These are phyloP conservation scores for Krasilnikovozyma curviuscula DNA, from an alignment of 768 basidiomycete genomes.

Conservation along the genomic window DNA sequence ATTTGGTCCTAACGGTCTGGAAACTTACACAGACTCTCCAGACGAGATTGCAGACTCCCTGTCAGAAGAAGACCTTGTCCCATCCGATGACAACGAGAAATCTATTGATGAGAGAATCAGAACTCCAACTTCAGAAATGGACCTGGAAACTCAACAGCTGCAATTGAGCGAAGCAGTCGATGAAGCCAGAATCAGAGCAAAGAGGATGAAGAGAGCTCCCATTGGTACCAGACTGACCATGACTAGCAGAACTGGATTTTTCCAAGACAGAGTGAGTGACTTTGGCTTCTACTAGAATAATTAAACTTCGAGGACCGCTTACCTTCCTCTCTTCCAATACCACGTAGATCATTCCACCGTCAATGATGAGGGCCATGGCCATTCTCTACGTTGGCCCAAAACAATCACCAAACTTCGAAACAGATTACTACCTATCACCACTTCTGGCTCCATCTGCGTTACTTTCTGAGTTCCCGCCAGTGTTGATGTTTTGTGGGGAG, in stretches of 20 bases:
- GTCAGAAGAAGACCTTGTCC: conserved; percentile 36
- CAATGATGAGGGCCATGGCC: conserved; percentile 99
- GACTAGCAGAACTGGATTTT: conserved; percentile 83
- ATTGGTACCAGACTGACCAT: conserved; percentile 80
- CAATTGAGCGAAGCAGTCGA: not conserved
- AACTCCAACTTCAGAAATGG: conserved; percentile 4
- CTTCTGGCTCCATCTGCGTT: conserved; percentile 66
- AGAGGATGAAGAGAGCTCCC: conserved; percentile 31
- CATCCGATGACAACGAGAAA: conserved; percentile 48
- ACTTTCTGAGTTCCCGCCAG: conserved; percentile 80
- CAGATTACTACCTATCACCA: conserved; percentile 90
- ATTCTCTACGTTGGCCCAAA: conserved; percentile 89
- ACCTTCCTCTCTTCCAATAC: no score
- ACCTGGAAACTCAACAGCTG: conserved; percentile 2
- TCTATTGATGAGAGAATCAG: conserved; percentile 51
- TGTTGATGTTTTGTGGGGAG: conserved; percentile 77
- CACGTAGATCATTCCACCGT: conserved; percentile 85
- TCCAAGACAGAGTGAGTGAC: conserved; percentile 81
- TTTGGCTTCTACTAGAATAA: no score
- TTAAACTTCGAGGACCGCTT: no score
- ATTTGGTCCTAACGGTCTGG: no score
- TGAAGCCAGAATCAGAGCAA: conserved; percentile 14
- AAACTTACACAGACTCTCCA: not conserved
- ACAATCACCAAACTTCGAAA: conserved; percentile 79
- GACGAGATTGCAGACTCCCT: conserved; percentile 38